Evolutionary conservation across 164 flowering plant species (phyloP).

Genomic region (Chloranthus sessilifolius): DNA sequence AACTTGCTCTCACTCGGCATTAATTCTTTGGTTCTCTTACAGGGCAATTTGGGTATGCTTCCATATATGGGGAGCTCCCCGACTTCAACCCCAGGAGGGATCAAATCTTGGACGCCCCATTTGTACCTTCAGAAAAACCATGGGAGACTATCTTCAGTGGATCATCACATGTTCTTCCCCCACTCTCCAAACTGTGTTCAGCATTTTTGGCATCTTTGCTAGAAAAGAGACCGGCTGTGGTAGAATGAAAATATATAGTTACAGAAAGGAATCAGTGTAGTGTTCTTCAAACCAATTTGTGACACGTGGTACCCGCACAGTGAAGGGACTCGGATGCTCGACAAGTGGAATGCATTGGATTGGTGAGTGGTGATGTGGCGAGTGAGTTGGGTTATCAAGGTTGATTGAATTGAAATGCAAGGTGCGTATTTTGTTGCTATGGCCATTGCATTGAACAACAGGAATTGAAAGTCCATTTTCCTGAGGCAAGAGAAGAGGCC

Average conservation of each 20-base stretch:
- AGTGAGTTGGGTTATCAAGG: background rate
- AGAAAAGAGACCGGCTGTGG: constrained; percentile 42
- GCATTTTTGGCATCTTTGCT: constrained; percentile 67
- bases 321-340: background rate
- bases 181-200: constrained; percentile 71
- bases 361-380: background rate
- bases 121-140: constrained; percentile 49
- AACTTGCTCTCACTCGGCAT: too few species aligned
- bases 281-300: background rate
- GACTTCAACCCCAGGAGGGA: constrained; percentile 25
- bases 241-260: too few species aligned
- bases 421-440: background rate
- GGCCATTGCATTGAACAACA: too few species aligned
- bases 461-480: too few species aligned
- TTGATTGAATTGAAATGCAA: background rate
- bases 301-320: too few species aligned
- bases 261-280: too few species aligned
- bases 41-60: constrained; percentile 59
- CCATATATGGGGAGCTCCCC: constrained; percentile 75
- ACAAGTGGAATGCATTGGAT: background rate
- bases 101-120: constrained; percentile 19
- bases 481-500: too few species aligned
- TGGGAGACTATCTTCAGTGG: constrained; percentile 89
- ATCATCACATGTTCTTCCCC: constrained; percentile 76
- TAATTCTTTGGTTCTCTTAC: constrained; percentile 5